A percentile compares a stretch with the other conserved stretches of the same genome.
phyloP scores from a whole-genome alignment of 2,329 filamentous ascomycete species.

The Pseudogymnoascus sp. region DNA sequence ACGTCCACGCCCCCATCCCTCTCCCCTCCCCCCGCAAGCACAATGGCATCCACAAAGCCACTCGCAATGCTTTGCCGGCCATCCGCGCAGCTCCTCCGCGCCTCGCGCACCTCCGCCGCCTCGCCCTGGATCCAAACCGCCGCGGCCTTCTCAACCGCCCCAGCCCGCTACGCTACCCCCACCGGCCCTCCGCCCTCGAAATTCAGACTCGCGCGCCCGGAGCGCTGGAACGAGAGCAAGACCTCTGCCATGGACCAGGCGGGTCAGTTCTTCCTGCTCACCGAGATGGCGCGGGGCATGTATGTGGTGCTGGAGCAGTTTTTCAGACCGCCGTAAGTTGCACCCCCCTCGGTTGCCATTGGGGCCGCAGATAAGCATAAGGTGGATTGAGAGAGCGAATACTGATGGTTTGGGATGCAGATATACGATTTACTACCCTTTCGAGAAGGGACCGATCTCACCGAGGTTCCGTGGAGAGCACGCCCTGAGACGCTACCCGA shows the following conservation, averaged over 20 bases:
- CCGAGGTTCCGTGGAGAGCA: constrained; percentile 98
- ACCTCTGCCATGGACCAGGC: constrained; percentile 74
- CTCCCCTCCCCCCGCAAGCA: constrained; percentile 16
- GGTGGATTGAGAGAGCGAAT: constrained; percentile 10
- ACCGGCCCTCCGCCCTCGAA: constrained; percentile 68
- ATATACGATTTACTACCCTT: constrained; percentile 98
- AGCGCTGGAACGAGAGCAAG: constrained; percentile 71
- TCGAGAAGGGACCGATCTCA: constrained; percentile 97
- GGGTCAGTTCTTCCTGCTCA: constrained; percentile 89
- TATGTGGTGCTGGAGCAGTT: constrained; percentile 96
- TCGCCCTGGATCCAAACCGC: constrained; percentile 7
- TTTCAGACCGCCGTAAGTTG: constrained; percentile 85
- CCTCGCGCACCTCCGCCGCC: constrained; percentile 18
- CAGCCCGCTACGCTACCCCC: constrained; percentile 47
- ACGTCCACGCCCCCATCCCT: constrained; percentile 15
- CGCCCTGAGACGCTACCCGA: constrained; percentile 89
- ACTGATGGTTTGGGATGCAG: constrained; percentile 36
- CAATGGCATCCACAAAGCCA: constrained; percentile 29
- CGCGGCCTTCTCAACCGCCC: constrained; percentile 23
- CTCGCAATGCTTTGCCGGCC: constrained; percentile 29
- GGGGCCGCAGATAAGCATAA: constrained; percentile 3
- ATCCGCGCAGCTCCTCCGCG: constrained; percentile 20
- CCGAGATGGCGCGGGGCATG: constrained; percentile 96
- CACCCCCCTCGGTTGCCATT: background rate
- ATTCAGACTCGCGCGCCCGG: constrained; percentile 67